A percentile compares a stretch with the other conserved stretches of the same genome.
These are phyloP conservation scores for Lentinula sp. DNA, from an alignment of 768 basidiomycete species.

Conservation along the genomic window DNA sequence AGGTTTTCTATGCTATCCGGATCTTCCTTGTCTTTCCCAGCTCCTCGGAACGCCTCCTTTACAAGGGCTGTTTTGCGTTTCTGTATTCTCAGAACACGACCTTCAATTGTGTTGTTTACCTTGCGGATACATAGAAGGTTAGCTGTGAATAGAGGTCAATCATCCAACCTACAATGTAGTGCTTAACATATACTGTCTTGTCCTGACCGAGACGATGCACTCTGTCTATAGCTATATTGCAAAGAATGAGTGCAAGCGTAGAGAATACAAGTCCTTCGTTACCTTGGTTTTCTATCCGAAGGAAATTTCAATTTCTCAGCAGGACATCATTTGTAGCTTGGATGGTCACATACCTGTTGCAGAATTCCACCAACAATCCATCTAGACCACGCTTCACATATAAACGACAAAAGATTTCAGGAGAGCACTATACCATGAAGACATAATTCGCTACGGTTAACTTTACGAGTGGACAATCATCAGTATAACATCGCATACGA, in stretches of 20 bases:
- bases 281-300: slow-evolving; percentile 62
- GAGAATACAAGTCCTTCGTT: not conserved
- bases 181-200: slow-evolving; percentile 75
- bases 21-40: slow-evolving; percentile 33
- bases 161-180: slow-evolving; percentile 62
- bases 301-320: not conserved
- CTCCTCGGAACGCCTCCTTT: slow-evolving; percentile 74
- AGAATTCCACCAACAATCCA: slow-evolving; percentile 93
- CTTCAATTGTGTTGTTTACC: slow-evolving; percentile 74
- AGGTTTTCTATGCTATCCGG: slow-evolving; percentile 77
- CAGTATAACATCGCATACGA: not conserved
- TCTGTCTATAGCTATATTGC: slow-evolving; percentile 64
- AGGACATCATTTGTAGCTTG: not conserved
- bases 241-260: not conserved
- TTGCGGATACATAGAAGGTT: slow-evolving; percentile 17
- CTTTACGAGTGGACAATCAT: slow-evolving; percentile 23
- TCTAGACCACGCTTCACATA: slow-evolving; percentile 32
- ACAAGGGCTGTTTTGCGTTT: slow-evolving; percentile 83
- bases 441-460: slow-evolving; percentile 80
- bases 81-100: slow-evolving; percentile 76
- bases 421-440: slow-evolving; percentile 54
- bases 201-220: slow-evolving; percentile 85
- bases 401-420: not conserved
- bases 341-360: slow-evolving; percentile 31
- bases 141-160: not conserved